Evolutionary conservation across 345 rosid genomes (phyloP).

Genomic region (Populus euphratica): DNA sequence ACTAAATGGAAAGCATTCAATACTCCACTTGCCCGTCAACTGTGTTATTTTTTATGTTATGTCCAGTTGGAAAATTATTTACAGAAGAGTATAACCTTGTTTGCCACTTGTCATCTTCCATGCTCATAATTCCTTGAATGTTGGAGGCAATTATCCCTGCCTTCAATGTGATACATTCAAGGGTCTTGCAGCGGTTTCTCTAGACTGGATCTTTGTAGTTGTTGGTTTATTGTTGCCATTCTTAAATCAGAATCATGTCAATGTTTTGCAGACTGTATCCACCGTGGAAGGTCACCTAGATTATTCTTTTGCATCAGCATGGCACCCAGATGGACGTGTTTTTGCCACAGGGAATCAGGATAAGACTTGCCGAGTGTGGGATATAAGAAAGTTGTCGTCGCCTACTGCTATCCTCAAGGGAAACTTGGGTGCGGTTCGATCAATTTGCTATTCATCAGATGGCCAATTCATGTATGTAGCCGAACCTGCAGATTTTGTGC

Average conservation of each 20-base stretch:
- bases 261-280: conserved; percentile 34
- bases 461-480: conserved; percentile 57
- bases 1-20: not conserved
- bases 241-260: not conserved
- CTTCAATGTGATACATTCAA: not conserved
- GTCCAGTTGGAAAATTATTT: not conserved
- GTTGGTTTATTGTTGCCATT: not conserved
- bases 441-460: conserved; percentile 50
- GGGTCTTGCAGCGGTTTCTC: not conserved
- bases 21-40: not conserved
- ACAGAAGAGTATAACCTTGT: not conserved
- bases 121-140: not conserved
- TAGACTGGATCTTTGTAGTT: not conserved
- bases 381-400: conserved; percentile 41
- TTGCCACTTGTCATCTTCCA: not conserved
- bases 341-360: conserved; percentile 70
- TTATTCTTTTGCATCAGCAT: conserved; percentile 62
- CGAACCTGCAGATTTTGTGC: conserved; percentile 68
- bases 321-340: conserved; percentile 56
- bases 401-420: conserved; percentile 50
- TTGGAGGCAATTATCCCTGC: not conserved
- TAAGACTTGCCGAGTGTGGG: conserved; percentile 67
- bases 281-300: conserved; percentile 48
- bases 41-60: not conserved
- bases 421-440: conserved; percentile 56